A percentile compares a stretch with the other conserved stretches of the same genome.
phyloP scores from a whole-genome alignment of 345 rosid species.

The Cardamine chenopodiifolia region DNA sequence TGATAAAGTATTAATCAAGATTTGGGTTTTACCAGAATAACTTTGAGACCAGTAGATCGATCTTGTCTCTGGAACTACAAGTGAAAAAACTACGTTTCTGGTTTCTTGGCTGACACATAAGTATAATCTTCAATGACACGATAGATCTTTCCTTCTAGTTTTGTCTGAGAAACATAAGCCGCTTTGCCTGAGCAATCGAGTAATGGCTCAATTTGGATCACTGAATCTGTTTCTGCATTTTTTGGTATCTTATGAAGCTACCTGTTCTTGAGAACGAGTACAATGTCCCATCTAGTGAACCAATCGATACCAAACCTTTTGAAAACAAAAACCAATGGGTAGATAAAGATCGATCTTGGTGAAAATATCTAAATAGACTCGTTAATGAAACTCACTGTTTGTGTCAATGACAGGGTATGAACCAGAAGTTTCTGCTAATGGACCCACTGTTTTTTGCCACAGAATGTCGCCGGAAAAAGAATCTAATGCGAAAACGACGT shows the following conservation, averaged over 20 bases:
- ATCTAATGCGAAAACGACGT: slow-evolving; percentile 65
- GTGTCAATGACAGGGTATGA: slow-evolving; percentile 62
- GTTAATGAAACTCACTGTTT: slow-evolving; percentile 49
- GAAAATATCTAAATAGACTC: neutral
- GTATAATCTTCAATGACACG: slow-evolving; percentile 44
- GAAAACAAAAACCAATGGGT: neutral
- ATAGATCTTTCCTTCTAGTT: slow-evolving; percentile 58
- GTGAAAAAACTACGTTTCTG: slow-evolving; percentile 56
- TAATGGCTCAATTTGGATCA: slow-evolving; percentile 61
- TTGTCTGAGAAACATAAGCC: slow-evolving; percentile 66
- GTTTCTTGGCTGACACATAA: slow-evolving; percentile 62
- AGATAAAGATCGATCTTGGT: slow-evolving; percentile 10
- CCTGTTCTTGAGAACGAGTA: slow-evolving; percentile 84
- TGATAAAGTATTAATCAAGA: neutral
- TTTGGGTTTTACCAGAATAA: slow-evolving; percentile 59
- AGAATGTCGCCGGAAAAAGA: slow-evolving; percentile 65
- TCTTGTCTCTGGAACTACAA: slow-evolving; percentile 74
- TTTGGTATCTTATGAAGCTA: slow-evolving; percentile 54
- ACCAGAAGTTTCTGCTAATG: slow-evolving; percentile 50
- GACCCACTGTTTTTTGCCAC: slow-evolving; percentile 75
- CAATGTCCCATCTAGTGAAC: slow-evolving; percentile 80
- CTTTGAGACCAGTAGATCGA: slow-evolving; percentile 74
- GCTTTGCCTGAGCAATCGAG: slow-evolving; percentile 80
- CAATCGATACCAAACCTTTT: slow-evolving; percentile 78
- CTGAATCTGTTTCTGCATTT: slow-evolving; percentile 45